phyloP scores from a whole-genome alignment of 768 basidiomycete species.

The Pleurotus tuber-regium region DNA sequence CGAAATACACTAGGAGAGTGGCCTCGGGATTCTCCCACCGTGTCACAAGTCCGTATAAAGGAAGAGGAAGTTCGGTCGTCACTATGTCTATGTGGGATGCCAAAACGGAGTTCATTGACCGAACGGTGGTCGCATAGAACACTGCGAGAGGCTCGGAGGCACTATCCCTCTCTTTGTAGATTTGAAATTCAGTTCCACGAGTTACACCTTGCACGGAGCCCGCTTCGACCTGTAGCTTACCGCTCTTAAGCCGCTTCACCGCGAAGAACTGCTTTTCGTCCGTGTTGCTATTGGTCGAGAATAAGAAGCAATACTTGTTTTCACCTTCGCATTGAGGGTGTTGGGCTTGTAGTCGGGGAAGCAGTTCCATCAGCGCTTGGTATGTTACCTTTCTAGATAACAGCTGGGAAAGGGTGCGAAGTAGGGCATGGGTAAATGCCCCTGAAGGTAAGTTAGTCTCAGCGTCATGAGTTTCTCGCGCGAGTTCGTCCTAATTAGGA shows the following conservation, averaged over 20 bases:
- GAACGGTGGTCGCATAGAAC: not conserved
- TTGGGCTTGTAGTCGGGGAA: not conserved
- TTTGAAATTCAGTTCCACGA: slow-evolving; percentile 8
- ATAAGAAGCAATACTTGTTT: slow-evolving; percentile 3
- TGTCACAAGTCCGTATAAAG: not conserved
- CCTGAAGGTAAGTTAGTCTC: not conserved
- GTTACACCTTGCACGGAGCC: slow-evolving; percentile 8
- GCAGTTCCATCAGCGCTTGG: not conserved
- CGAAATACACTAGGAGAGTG: not conserved
- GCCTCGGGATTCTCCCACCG: not conserved
- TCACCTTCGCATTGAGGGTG: slow-evolving; percentile 11
- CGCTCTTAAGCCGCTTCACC: not conserved
- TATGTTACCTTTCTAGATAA: not conserved
- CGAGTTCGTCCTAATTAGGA: not conserved
- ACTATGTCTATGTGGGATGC: not conserved
- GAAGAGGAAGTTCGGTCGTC: not conserved
- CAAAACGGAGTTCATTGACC: not conserved
- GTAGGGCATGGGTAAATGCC: not conserved
- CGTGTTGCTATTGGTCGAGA: not conserved
- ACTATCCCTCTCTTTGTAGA: not conserved
- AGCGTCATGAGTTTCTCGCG: not conserved
- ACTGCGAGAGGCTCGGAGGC: not conserved
- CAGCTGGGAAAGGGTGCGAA: not conserved
- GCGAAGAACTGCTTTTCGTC: not conserved
- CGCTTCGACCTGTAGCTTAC: not conserved